Evolutionary conservation across 345 rosid genomes (phyloP), one percentile per base, ranked within the genome.

Genomic region (Acer campestre): DNA sequence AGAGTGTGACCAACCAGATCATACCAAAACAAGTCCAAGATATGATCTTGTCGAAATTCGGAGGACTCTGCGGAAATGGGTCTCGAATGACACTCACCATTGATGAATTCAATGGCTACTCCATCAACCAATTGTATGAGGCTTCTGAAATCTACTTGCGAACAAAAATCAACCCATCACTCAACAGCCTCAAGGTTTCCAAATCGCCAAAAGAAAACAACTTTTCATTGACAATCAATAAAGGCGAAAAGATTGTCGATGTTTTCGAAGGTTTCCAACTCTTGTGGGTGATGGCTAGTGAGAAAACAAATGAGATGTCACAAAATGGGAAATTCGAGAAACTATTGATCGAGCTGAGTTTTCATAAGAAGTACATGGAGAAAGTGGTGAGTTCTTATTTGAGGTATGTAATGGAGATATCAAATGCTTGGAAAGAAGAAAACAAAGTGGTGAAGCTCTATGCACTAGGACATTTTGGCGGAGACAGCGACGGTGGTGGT

Each of bases 221-320:
- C 8, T 38, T 82, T 3, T 74, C 61, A 11, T 31, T 82, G 35
- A 77, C 72, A 3, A 61, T 79, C 46, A 53, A 55, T 65, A 67
- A 29, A 68, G 87, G 75, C 3, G 78, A 82, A 27, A 70, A 40
- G 29, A 23, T 81, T 61, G n/a, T 10, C 0, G 87, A 81, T 38
- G 6, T 59, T 10, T 79, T 70, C 10, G 79, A 81, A 70, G 87
- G 81, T 22, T 20, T 77, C 46, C 25, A 71, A 6, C 29, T 82
- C 29, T 23, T 13, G 23, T 81, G 84, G 86, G 71, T 73, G 64
- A 78, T 72, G 55, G 38, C 48, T 4, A 59, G 59, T 2, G 35
- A 72, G 3, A 79, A 84, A 68, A 69, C 53, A 3, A 62, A 73
- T 56, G 75, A 71, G 9, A 14, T 20, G 11, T 3, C 40, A 38